phyloP scores from a whole-genome alignment of 805 yeast genomes.

The Blastobotrys mokoenaii region DNA sequence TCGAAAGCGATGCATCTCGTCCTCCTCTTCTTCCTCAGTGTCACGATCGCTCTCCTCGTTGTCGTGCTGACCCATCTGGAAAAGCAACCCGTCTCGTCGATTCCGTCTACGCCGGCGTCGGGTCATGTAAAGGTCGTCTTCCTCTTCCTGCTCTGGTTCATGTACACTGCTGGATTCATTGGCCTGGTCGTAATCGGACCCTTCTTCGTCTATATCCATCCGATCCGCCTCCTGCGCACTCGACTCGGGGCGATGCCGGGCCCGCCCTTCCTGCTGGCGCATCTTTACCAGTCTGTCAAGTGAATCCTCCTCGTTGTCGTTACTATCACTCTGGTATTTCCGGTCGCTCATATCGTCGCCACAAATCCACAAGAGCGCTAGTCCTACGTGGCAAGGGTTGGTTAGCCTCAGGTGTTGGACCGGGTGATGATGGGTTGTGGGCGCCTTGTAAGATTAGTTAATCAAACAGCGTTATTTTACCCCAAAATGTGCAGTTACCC shows the following conservation, averaged over 20 bases:
- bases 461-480: no score
- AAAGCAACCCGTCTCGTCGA: constrained; percentile 3
- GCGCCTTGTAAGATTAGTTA: no score
- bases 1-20: constrained; percentile 14
- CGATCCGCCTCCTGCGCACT: background rate
- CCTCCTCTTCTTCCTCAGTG: constrained; percentile 18
- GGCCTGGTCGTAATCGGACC: background rate
- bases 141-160: no score
- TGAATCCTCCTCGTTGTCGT: constrained; percentile 8
- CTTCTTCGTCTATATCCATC: constrained; percentile 4
- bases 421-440: no score
- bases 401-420: no score
- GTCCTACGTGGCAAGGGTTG: no score
- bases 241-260: no score
- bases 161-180: no score
- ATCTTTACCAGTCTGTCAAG: constrained; percentile 6
- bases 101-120: background rate
- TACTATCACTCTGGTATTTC: background rate
- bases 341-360: no score
- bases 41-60: constrained; percentile 10
- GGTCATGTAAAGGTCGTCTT: background rate
- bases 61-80: background rate
- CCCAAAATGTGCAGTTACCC: no score
- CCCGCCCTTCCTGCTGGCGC: constrained; percentile 5
- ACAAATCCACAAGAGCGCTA: no score